Percentiles rank a stretch among this genome's conserved stretches.
Conservation (phyloP, 2,329 filamentous ascomycete species). For the Diaporthe destruens region DNA sequence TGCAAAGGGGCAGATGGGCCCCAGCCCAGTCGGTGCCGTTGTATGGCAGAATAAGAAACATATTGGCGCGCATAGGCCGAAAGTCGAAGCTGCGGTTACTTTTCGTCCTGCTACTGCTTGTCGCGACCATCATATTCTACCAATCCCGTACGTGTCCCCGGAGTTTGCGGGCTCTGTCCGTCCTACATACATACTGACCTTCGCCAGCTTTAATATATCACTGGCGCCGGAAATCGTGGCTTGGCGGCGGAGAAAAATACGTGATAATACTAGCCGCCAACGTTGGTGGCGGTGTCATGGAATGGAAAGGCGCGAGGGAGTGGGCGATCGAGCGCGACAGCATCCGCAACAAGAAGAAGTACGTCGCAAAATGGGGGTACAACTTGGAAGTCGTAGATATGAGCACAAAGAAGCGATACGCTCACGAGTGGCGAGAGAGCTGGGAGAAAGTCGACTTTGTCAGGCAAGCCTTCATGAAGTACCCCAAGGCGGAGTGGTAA, state of each 20-base stretch:
- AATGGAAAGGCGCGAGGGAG: slow-evolving; percentile 96
- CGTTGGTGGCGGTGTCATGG: slow-evolving; percentile 96
- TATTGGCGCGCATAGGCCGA: slow-evolving; percentile 68
- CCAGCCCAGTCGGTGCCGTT: slow-evolving; percentile 57
- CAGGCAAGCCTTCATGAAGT: slow-evolving; percentile 88
- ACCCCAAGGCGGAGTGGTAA: slow-evolving; percentile 96
- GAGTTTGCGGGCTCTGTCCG: slow-evolving; percentile 15
- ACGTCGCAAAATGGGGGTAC: slow-evolving; percentile 90
- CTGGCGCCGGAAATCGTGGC: slow-evolving; percentile 78
- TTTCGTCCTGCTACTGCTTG: slow-evolving; percentile 69
- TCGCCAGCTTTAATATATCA: slow-evolving; percentile 63
- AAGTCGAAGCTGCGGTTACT: slow-evolving; percentile 75
- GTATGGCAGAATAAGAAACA: slow-evolving; percentile 60
- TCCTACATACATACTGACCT: slow-evolving; percentile 48
- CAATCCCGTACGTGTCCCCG: slow-evolving; percentile 71
- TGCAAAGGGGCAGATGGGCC: slow-evolving; percentile 69
- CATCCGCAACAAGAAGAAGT: slow-evolving; percentile 93
- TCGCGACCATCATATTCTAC: slow-evolving; percentile 76
- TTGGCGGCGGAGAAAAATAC: slow-evolving; percentile 90
- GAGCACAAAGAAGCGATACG: slow-evolving; percentile 98
- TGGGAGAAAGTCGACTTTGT: slow-evolving; percentile 99
- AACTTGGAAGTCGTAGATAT: slow-evolving; percentile 97
- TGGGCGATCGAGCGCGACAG: slow-evolving; percentile 99
- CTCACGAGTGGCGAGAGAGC: slow-evolving; percentile 98
- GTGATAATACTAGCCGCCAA: slow-evolving; percentile 96